Percentiles rank a stretch among this genome's conserved stretches.
These are phyloP conservation scores for Gymnopilus junonius DNA, from an alignment of 768 basidiomycete genomes.

Conservation along the genomic window DNA sequence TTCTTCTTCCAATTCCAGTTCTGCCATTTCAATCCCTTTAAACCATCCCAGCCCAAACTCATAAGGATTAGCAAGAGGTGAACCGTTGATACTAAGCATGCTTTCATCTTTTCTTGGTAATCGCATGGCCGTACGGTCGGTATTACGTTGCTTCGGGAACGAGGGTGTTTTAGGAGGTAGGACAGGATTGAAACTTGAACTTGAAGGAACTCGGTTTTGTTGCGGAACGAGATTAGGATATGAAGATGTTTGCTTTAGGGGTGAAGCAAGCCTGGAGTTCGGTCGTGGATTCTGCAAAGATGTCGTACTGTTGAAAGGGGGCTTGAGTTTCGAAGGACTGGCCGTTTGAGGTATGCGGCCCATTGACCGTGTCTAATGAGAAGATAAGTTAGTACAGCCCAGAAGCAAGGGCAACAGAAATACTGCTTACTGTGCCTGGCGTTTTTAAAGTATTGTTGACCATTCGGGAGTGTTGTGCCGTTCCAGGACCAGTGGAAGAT, in stretches of 20 bases:
- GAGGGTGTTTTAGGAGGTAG: conserved; percentile 60
- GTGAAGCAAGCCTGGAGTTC: conserved; percentile 52
- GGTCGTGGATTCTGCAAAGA: conserved; percentile 36
- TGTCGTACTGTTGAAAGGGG: conserved; percentile 45
- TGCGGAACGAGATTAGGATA: conserved; percentile 28
- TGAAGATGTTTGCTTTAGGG: conserved; percentile 46
- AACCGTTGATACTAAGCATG: conserved; percentile 83
- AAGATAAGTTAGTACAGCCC: not conserved
- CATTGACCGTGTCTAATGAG: conserved; percentile 34
- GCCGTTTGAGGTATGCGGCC: conserved; percentile 43
- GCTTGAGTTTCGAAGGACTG: conserved; percentile 51
- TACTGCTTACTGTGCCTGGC: conserved; percentile 41
- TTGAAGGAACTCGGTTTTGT: conserved; percentile 55
- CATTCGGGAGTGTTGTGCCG: conserved; percentile 51
- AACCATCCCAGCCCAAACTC: conserved; percentile 68
- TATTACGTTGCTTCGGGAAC: conserved; percentile 38
- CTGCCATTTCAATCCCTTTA: conserved; percentile 42
- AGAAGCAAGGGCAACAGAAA: not conserved
- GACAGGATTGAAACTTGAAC: conserved; percentile 72
- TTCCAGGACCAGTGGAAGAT: conserved; percentile 56
- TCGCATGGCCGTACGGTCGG: conserved; percentile 51
- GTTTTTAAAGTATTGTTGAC: conserved; percentile 46
- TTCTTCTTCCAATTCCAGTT: conserved; percentile 38
- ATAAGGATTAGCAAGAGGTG: conserved; percentile 80
- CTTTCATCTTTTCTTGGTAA: conserved; percentile 76